Percentiles rank a stretch among this genome's conserved stretches.
Evolutionary conservation across 1,139 yeast species (phyloP).

Genomic region (Zygosaccharomyces sapae): DNA sequence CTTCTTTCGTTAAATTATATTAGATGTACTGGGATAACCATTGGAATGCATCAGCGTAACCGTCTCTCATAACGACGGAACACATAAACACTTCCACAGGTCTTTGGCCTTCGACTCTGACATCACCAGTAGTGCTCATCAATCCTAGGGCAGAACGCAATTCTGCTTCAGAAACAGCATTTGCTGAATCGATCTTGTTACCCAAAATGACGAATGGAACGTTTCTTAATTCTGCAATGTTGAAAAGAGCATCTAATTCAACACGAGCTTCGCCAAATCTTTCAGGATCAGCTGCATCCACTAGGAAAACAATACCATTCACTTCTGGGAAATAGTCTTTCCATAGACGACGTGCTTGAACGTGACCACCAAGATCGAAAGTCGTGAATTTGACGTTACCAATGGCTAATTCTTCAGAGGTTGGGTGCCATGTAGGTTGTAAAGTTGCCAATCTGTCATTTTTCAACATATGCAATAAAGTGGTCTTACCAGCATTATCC

Average conservation of each 20-base stretch:
- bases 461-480: slow-evolving; percentile 90
- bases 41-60: slow-evolving; percentile 92
- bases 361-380: slow-evolving; percentile 97
- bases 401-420: slow-evolving; percentile 94
- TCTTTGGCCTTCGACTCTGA: slow-evolving; percentile 70
- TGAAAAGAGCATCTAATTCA: slow-evolving; percentile 87
- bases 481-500: slow-evolving; percentile 98
- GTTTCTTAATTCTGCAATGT: slow-evolving; percentile 79
- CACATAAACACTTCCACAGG: slow-evolving; percentile 97
- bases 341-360: slow-evolving; percentile 98
- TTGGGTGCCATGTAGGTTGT: slow-evolving; percentile 97
- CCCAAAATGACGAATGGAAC: slow-evolving; percentile 95
- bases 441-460: slow-evolving; percentile 96
- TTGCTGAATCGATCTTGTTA: slow-evolving; percentile 91
- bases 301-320: slow-evolving; percentile 92
- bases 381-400: slow-evolving; percentile 97
- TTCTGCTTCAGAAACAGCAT: slow-evolving; percentile 93
- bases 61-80: slow-evolving; percentile 94
- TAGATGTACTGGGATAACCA: slow-evolving; percentile 94
- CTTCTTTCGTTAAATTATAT: neutral
- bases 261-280: slow-evolving; percentile 93
- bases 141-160: slow-evolving; percentile 87
- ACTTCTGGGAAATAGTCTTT: slow-evolving; percentile 99
- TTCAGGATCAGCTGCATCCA: slow-evolving; percentile 95
- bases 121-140: slow-evolving; percentile 82